Evolutionary conservation across 495 filamentous ascomycete species (phyloP).

Genomic region (Cercophora samala): DNA sequence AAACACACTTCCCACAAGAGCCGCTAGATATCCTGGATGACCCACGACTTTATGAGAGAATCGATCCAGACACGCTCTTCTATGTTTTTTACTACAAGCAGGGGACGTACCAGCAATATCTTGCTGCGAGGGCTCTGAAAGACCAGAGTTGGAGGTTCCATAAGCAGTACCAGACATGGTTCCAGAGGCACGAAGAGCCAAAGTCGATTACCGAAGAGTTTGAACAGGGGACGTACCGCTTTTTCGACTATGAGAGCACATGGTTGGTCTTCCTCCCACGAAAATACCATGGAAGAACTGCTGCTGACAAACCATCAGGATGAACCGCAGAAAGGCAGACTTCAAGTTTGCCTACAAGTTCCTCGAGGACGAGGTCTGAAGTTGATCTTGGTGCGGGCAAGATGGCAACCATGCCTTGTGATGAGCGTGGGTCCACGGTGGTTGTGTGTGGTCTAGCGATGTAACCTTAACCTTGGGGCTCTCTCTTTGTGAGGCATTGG

Average conservation of each 20-base stretch:
- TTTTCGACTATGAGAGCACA: constrained; percentile 99
- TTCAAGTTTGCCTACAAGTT: constrained; percentile 99
- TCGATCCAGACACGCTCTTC: constrained; percentile 96
- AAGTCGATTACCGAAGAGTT: constrained; percentile 98
- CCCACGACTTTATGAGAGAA: constrained; percentile 76
- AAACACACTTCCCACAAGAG: constrained; percentile 87
- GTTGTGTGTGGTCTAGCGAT: background rate
- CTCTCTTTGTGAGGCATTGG: background rate
- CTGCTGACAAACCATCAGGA: constrained; percentile 55
- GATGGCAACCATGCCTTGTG: background rate
- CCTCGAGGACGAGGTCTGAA: constrained; percentile 27
- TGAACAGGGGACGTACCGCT: constrained; percentile 96
- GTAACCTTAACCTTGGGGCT: background rate
- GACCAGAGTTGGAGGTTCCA: constrained; percentile 98
- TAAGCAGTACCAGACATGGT: constrained; percentile 99
- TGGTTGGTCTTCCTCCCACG: constrained; percentile 62
- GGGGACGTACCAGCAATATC: constrained; percentile 89
- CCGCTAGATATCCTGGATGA: constrained; percentile 87
- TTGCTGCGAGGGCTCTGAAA: constrained; percentile 94
- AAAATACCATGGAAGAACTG: background rate
- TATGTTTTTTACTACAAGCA: constrained; percentile 99
- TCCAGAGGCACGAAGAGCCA: constrained; percentile 95
- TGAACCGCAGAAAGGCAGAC: constrained; percentile 97
- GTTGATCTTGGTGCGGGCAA: background rate
- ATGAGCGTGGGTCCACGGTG: too few species aligned